phyloP scores from a whole-genome alignment of 31 red algal species.

The Porphyra umbilicalis region DNA sequence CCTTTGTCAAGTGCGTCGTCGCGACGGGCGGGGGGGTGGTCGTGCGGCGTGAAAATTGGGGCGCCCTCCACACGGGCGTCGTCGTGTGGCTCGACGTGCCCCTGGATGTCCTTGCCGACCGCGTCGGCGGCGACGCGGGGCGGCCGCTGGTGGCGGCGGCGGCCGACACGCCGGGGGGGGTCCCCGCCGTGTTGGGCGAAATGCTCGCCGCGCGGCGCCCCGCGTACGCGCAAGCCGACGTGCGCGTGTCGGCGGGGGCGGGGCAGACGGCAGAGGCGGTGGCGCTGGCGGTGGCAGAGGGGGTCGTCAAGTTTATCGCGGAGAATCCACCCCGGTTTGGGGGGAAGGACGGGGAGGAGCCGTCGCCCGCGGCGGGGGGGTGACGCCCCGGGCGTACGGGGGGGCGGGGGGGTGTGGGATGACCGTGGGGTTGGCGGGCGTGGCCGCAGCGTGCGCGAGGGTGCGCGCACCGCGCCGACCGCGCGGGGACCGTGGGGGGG shows the following conservation, averaged over 20 bases:
- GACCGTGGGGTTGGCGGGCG: neutral
- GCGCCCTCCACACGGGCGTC: conserved; percentile 62
- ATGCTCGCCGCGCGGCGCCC: conserved; percentile 13
- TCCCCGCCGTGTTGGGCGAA: conserved; percentile 41
- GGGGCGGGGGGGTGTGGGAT: neutral
- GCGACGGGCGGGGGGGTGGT: conserved; percentile 84
- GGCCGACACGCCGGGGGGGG: conserved; percentile 16
- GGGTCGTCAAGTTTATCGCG: conserved; percentile 59
- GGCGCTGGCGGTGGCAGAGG: conserved; percentile 24
- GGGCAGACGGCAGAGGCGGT: conserved; percentile 29
- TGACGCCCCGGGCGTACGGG: neutral
- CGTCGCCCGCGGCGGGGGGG: conserved; percentile 17
- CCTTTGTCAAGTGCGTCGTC: conserved; percentile 53
- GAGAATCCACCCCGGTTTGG: conserved; percentile 46
- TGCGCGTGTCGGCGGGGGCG: conserved; percentile 28
- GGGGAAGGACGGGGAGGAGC: conserved; percentile 3
- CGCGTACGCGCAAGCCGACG: conserved; percentile 76
- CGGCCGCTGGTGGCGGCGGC: conserved; percentile 51
- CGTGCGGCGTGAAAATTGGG: conserved; percentile 63
- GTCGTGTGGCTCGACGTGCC: conserved; percentile 52
- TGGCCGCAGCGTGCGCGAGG: neutral
- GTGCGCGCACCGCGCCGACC: too few species aligned
- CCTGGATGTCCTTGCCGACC: conserved; percentile 42
- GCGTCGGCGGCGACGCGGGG: conserved; percentile 35
- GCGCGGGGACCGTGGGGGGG: too few species aligned